phyloP scores from a whole-genome alignment of 208 protist species.

The Pavlovales sp. region DNA sequence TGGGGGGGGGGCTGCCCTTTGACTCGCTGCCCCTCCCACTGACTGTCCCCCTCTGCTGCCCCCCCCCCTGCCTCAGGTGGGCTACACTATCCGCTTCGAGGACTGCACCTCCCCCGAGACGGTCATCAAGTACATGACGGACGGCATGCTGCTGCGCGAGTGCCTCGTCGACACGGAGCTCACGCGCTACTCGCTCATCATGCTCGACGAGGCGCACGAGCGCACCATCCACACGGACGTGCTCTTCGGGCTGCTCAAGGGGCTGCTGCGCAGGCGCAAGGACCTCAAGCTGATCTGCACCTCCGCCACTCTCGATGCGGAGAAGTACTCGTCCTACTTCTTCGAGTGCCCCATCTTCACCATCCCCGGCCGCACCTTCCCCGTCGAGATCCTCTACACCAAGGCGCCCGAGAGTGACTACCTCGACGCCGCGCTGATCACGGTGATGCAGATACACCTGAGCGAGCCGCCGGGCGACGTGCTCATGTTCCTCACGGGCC shows the following conservation, averaged over 20 bases:
- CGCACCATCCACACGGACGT: conserved; percentile 96
- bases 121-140: conserved; percentile 94
- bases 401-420: conserved; percentile 90
- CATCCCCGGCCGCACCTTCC: conserved; percentile 92
- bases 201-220: conserved; percentile 99
- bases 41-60: background rate
- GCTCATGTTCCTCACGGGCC: conserved; percentile 97
- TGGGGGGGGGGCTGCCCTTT: background rate
- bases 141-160: conserved; percentile 97
- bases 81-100: conserved; percentile 98
- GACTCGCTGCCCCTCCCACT: background rate
- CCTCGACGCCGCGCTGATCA: conserved; percentile 90
- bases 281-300: conserved; percentile 96
- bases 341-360: conserved; percentile 88
- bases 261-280: conserved; percentile 65
- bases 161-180: conserved; percentile 84
- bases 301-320: conserved; percentile 93
- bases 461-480: conserved; percentile 93
- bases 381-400: conserved; percentile 77
- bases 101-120: conserved; percentile 86
- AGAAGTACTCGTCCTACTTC: conserved; percentile 96
- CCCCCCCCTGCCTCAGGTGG: conserved; percentile 67
- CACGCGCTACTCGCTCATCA: conserved; percentile 86
- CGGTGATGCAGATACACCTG: conserved; percentile 93
- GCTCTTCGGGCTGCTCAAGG: conserved; percentile 94